Conservation (phyloP, 148 eudicot species). For the Silene conica region DNA sequence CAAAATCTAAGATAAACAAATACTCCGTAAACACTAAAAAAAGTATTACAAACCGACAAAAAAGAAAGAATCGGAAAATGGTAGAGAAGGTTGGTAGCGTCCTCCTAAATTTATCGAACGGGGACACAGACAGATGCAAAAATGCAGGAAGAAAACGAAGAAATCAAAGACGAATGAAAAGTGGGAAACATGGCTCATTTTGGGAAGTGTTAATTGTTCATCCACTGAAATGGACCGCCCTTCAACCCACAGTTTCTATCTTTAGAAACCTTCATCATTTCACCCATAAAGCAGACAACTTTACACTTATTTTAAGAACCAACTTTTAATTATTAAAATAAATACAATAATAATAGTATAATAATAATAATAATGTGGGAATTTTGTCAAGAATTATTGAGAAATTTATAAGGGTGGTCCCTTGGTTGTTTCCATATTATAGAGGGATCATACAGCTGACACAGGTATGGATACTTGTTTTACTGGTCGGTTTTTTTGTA, state of each 20-base stretch:
- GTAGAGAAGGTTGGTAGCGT: too few relatives aligned
- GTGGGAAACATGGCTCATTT: conserved; percentile 2
- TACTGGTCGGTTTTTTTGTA: conserved; percentile 1
- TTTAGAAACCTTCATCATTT: conserved; percentile 6
- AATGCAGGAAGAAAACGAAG: not conserved
- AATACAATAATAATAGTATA: not conserved
- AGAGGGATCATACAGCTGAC: conserved; percentile 8
- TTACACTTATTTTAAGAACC: not conserved
- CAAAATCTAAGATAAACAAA: too few relatives aligned
- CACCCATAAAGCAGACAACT: not conserved
- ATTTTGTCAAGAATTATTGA: conserved; percentile 1
- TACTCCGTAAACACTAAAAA: too few relatives aligned
- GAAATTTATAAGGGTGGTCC: conserved; percentile 2
- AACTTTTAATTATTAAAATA: not conserved
- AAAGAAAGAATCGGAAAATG: too few relatives aligned
- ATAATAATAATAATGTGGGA: not conserved
- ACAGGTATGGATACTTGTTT: conserved; percentile 11
- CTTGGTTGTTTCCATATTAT: not conserved
- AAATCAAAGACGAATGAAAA: not conserved
- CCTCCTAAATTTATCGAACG: too few relatives aligned
- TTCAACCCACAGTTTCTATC: not conserved
- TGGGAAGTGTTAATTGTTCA: not conserved
- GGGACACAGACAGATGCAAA: not conserved
- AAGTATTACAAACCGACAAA: too few relatives aligned
- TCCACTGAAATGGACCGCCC: not conserved